Percentiles rank a stretch among this genome's conserved stretches.
Conservation (phyloP, 2,329 filamentous ascomycete genomes). For the Penicillium sp. region DNA sequence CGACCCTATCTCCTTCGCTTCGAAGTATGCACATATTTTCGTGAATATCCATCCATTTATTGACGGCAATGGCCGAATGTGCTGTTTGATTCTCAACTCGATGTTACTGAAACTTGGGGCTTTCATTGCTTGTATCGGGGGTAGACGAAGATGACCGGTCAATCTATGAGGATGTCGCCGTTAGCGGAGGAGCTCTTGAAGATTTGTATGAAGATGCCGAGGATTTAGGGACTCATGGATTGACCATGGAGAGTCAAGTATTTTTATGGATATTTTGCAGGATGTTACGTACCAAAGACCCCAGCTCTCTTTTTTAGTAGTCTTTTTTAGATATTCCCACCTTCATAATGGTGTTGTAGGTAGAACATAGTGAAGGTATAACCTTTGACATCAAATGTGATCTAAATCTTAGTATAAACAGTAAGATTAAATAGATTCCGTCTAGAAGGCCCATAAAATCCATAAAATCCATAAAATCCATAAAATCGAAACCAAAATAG, state of each 20-base stretch:
- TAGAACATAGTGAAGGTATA: no score
- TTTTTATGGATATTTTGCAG: not conserved
- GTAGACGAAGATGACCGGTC: not conserved
- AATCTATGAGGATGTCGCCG: not conserved
- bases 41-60: constrained; percentile 11
- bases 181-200: not conserved
- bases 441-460: not conserved
- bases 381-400: no score
- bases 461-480: no score
- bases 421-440: not conserved
- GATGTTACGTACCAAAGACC: no score
- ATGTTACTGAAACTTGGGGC: not conserved
- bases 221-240: not conserved
- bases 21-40: constrained; percentile 8
- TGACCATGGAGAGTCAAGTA: not conserved
- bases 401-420: not conserved
- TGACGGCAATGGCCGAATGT: not conserved
- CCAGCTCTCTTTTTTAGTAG: no score
- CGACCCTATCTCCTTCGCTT: constrained; percentile 6
- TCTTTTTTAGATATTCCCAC: no score
- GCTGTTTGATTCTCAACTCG: not conserved
- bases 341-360: no score
- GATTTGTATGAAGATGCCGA: not conserved
- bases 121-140: not conserved
- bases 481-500: no score